A percentile compares a stretch with the other conserved stretches of the same genome.
Evolutionary conservation across 2,329 filamentous ascomycete species (phyloP).

Genomic region (Hymenoscyphus infarciens): DNA sequence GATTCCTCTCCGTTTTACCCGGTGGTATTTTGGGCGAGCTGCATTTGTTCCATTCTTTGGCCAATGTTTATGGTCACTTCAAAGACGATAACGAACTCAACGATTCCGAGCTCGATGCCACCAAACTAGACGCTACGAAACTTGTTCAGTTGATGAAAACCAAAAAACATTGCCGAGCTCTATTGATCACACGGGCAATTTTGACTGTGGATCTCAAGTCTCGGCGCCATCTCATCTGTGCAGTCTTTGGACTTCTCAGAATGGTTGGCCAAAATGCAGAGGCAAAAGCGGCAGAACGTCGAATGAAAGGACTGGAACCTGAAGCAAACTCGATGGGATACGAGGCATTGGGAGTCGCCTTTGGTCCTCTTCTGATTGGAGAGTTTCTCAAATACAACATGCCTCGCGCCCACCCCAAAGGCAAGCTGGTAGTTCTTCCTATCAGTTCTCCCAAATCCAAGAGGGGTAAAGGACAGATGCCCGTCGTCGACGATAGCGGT

Average conservation of each 20-base stretch:
- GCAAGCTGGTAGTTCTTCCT: slow-evolving; percentile 30
- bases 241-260: slow-evolving; percentile 62
- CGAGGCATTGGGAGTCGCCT: slow-evolving; percentile 58
- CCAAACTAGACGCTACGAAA: slow-evolving; percentile 51
- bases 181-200: slow-evolving; percentile 63
- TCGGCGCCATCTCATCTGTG: slow-evolving; percentile 61
- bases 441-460: slow-evolving; percentile 41
- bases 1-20: slow-evolving; percentile 58
- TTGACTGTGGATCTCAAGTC: slow-evolving; percentile 56
- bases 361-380: slow-evolving; percentile 61
- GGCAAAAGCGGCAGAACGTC: slow-evolving; percentile 45
- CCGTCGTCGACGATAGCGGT: slow-evolving; percentile 24
- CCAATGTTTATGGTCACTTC: slow-evolving; percentile 57
- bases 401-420: slow-evolving; percentile 29
- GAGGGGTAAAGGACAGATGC: slow-evolving; percentile 38
- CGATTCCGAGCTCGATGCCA: slow-evolving; percentile 18
- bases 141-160: slow-evolving; percentile 30
- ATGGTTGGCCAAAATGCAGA: slow-evolving; percentile 58
- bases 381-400: slow-evolving; percentile 51
- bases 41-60: slow-evolving; percentile 57
- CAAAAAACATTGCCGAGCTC: slow-evolving; percentile 41
- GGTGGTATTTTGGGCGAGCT: slow-evolving; percentile 64
- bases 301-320: slow-evolving; percentile 48
- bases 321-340: slow-evolving; percentile 63
- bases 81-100: slow-evolving; percentile 47